Percentiles rank a stretch among this genome's conserved stretches.
These are phyloP conservation scores for Aaosphaeria pasadenensis DNA, from an alignment of 2,329 filamentous ascomycete genomes.

Conservation along the genomic window DNA sequence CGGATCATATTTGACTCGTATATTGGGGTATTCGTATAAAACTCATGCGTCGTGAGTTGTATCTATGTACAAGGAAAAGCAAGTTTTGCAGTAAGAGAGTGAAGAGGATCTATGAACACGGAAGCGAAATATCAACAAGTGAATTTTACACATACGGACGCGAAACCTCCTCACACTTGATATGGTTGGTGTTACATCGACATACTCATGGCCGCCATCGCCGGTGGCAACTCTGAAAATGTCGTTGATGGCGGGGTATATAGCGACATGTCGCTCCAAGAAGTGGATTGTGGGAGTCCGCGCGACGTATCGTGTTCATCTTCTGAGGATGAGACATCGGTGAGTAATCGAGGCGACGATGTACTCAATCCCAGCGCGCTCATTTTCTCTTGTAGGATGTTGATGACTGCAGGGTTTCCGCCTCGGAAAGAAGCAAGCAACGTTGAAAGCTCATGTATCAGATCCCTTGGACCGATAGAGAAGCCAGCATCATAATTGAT, in stretches of 20 bases:
- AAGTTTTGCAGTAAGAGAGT: no score
- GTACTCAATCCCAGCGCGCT: slow-evolving; percentile 21
- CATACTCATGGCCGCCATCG: not conserved
- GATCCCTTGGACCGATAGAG: slow-evolving; percentile 28
- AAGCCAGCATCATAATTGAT: slow-evolving; percentile 30
- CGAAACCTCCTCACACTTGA: no score
- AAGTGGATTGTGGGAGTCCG: not conserved
- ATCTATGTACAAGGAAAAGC: no score
- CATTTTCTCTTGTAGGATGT: slow-evolving; percentile 31
- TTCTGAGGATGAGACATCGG: slow-evolving; percentile 30
- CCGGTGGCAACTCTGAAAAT: not conserved
- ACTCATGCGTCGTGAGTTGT: no score
- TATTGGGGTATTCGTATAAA: no score
- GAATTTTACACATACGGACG: no score
- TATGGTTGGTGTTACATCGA: not conserved
- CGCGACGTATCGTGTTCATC: slow-evolving; percentile 22
- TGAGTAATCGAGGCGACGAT: slow-evolving; percentile 25
- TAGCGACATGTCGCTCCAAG: slow-evolving; percentile 9
- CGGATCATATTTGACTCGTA: no score
- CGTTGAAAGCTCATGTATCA: slow-evolving; percentile 30
- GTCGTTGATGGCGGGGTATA: not conserved
- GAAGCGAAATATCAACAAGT: no score
- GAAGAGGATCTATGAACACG: no score
- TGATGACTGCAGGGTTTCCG: slow-evolving; percentile 32
- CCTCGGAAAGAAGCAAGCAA: slow-evolving; percentile 29